These are phyloP conservation scores for Hortiboletus campestris DNA, from an alignment of 768 basidiomycete species.

Conservation along the genomic window DNA sequence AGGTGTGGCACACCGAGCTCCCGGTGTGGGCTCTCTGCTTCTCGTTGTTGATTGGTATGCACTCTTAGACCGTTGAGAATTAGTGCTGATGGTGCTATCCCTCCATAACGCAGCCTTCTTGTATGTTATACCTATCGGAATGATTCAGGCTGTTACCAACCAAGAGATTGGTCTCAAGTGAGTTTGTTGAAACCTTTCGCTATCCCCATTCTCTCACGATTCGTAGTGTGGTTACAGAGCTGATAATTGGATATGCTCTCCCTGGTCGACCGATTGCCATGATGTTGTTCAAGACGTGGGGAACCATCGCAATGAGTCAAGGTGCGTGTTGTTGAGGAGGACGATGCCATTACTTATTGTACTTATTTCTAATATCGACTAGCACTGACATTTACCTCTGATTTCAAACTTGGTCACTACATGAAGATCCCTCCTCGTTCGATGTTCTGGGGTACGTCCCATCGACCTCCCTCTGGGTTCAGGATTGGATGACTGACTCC, in stretches of 20 bases:
- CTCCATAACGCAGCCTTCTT: conserved; percentile 36
- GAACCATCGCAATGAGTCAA: conserved; percentile 61
- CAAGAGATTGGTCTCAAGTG: conserved; percentile 62
- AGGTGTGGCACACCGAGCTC: conserved; percentile 56
- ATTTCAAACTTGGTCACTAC: conserved; percentile 78
- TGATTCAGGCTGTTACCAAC: conserved; percentile 80
- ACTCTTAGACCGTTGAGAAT: conserved; percentile 8
- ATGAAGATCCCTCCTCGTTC: conserved; percentile 67
- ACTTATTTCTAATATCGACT: not conserved
- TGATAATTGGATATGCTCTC: conserved; percentile 56
- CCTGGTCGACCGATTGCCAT: conserved; percentile 71
- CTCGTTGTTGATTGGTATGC: conserved; percentile 26
- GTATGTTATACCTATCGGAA: conserved; percentile 74
- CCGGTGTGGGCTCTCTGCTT: conserved; percentile 44
- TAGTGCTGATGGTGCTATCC: not conserved
- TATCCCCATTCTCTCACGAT: not conserved
- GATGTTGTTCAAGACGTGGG: conserved; percentile 80
- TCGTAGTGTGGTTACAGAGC: conserved; percentile 61
- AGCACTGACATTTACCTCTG: conserved; percentile 63
- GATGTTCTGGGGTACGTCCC: conserved; percentile 53
- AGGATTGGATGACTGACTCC: not conserved
- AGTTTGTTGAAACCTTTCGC: not conserved
- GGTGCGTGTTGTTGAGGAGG: conserved; percentile 1
- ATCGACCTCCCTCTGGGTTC: not conserved
- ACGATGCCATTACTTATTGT: not conserved